Base-by-base conservation (phyloP, 257 asterid species). In the Fraxinus anomala region DNA sequence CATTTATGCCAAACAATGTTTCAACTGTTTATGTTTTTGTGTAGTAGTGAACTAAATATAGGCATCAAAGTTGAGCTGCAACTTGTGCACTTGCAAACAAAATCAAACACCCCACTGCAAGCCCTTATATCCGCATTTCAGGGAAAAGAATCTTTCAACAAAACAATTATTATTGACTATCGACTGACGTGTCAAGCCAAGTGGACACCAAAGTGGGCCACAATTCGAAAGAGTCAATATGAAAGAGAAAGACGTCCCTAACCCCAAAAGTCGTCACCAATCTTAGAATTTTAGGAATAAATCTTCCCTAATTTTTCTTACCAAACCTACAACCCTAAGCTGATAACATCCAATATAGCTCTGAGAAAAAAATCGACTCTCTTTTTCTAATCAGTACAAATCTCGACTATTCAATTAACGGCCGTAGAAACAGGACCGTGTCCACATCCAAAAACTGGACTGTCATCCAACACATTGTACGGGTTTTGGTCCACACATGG, bases 71-170 rank as follows among this genome's bases (percentile, higher is more conserved):
- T 51, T 51, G 61, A 51, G 63, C 63, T 19, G 26, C 84, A 81
- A 77, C 73, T 74, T 72, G 81, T 16, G 69, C 74, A 56, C 75
- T 33, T 39, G 26, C 68, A 76, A 81, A 80, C 80, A 81, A 87
- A 83, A 70, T 31, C n/a, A 37, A 80, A n/a, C 36, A 73, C 21
- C 28, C 72, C 4, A 68, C 51, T 44, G 74, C 23, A 78, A 51
- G 76, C 73, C 82, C 26, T 54, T 37, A 47, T 39, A 79, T 74
- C 87, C 85, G 85, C 83, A 77, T 49, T 79, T 86, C 37, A 72
- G 79, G 81, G 81, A 82, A 79, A 54, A 68, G 88, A 85, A 84
- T 84, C 84, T 88, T 70, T 49, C 67, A 72, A 63, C 19, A 1
- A 34, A 54, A 2, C 6, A 31, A 3, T 40, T 10, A 3, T 40